These are phyloP conservation scores for Prunus dulcis DNA, from an alignment of 306 rosid species.

Conservation along the genomic window DNA sequence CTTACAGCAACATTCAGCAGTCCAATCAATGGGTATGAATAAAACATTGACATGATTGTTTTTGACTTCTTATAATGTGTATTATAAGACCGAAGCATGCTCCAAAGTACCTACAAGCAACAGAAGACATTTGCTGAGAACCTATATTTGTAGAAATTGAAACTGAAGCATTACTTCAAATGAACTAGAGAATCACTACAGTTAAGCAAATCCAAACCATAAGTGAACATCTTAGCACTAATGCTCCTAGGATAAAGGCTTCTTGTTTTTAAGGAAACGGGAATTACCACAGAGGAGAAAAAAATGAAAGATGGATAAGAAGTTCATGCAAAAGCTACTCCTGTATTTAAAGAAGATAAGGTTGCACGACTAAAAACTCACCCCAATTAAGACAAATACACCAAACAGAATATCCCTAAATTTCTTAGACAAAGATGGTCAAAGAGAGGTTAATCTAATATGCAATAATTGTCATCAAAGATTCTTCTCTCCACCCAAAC, in stretches of 20 bases:
- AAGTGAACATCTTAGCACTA: too few relatives aligned
- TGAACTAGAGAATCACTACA: neutral
- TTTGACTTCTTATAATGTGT: conserved; percentile 13
- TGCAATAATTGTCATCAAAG: neutral
- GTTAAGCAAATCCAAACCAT: too few relatives aligned
- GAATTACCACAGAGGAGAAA: too few relatives aligned
- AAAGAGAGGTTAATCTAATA: neutral
- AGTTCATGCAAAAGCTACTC: too few relatives aligned
- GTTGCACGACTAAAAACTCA: too few relatives aligned
- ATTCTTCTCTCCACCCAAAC: neutral
- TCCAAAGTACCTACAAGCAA: conserved; percentile 58
- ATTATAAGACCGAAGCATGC: conserved; percentile 58
- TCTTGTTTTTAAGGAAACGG: too few relatives aligned
- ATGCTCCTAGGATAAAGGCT: too few relatives aligned
- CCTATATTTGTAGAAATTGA: conserved; percentile 2
- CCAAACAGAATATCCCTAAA: neutral
- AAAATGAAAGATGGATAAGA: too few relatives aligned
- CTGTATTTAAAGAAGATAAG: too few relatives aligned
- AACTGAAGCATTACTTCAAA: neutral
- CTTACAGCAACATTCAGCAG: conserved; percentile 87
- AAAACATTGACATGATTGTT: conserved; percentile 30
- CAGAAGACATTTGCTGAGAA: conserved; percentile 18
- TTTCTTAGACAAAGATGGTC: neutral
- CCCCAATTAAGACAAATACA: too few relatives aligned
- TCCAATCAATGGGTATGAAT: conserved; percentile 63